phyloP scores from a whole-genome alignment of 2,329 filamentous ascomycete genomes.

The Ophiostoma triangulosporum region DNA sequence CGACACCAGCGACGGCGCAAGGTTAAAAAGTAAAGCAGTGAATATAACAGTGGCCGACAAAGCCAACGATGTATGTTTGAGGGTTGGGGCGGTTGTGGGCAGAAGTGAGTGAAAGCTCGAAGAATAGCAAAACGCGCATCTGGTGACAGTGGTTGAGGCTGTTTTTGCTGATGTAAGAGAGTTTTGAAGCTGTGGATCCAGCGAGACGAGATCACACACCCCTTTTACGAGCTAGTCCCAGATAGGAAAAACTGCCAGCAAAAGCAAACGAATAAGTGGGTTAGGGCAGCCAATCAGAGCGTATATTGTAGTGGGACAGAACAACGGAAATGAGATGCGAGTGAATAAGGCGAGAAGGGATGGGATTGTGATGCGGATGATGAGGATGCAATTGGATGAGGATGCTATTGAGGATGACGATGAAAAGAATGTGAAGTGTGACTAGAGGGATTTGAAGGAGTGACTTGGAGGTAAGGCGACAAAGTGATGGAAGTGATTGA shows the following conservation, averaged over 20 bases:
- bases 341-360: no score
- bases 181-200: slow-evolving; percentile 4
- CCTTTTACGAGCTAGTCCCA: slow-evolving; percentile 2
- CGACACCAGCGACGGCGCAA: neutral
- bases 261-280: slow-evolving; percentile 4
- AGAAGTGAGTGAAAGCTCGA: neutral
- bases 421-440: no score
- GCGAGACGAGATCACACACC: slow-evolving; percentile 1
- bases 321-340: no score
- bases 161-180: slow-evolving; percentile 12
- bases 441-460: no score
- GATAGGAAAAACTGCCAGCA: slow-evolving; percentile 2
- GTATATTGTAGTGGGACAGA: no score
- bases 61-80: neutral
- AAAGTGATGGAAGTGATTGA: no score
- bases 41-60: neutral
- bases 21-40: neutral
- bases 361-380: no score
- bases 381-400: no score
- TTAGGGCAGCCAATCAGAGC: no score
- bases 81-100: neutral
- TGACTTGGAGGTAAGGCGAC: no score
- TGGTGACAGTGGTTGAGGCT: neutral
- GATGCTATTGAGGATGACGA: no score
- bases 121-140: neutral